Conservation (phyloP, 2,329 filamentous ascomycete species). For the Sclerotinia subarctica region DNA sequence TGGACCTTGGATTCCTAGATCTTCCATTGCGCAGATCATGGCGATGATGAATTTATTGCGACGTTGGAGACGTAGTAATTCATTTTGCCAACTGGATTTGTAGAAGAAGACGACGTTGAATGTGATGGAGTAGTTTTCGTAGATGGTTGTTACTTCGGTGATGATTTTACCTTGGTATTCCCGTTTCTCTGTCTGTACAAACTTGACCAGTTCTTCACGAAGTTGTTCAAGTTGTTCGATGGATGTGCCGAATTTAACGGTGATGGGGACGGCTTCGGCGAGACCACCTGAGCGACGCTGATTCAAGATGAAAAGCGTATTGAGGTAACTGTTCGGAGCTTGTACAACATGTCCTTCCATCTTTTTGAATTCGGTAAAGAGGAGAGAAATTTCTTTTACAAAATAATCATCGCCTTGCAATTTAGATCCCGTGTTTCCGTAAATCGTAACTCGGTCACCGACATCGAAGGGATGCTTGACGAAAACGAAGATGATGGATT, state of each 20-base stretch:
- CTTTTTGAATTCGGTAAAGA: conserved; percentile 98
- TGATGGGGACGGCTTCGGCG: conserved; percentile 79
- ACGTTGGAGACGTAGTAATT: conserved; percentile 80
- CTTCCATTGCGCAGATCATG: conserved; percentile 74
- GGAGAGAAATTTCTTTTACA: conserved; percentile 86
- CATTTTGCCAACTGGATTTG: conserved; percentile 96
- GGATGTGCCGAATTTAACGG: conserved; percentile 85
- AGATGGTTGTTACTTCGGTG: conserved; percentile 76
- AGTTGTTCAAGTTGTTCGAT: conserved; percentile 79
- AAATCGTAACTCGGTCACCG: conserved; percentile 86
- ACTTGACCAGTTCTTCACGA: conserved; percentile 75
- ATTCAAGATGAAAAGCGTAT: conserved; percentile 91
- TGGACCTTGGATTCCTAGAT: conserved; percentile 39
- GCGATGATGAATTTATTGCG: conserved; percentile 95
- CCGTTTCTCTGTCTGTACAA: conserved; percentile 79
- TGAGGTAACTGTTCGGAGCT: conserved; percentile 90
- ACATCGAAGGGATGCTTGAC: conserved; percentile 98
- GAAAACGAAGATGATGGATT: conserved; percentile 93
- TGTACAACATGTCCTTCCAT: conserved; percentile 97
- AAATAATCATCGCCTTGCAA: conserved; percentile 90
- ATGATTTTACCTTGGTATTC: conserved; percentile 85
- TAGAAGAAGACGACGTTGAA: conserved; percentile 97
- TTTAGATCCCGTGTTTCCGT: conserved; percentile 79
- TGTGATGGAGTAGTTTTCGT: conserved; percentile 79
- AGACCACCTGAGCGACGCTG: conserved; percentile 85